Evolutionary conservation across 768 basidiomycete genomes (phyloP), one percentile per base, ranked within the genome.

Genomic region (Boletus eberwhitei): DNA sequence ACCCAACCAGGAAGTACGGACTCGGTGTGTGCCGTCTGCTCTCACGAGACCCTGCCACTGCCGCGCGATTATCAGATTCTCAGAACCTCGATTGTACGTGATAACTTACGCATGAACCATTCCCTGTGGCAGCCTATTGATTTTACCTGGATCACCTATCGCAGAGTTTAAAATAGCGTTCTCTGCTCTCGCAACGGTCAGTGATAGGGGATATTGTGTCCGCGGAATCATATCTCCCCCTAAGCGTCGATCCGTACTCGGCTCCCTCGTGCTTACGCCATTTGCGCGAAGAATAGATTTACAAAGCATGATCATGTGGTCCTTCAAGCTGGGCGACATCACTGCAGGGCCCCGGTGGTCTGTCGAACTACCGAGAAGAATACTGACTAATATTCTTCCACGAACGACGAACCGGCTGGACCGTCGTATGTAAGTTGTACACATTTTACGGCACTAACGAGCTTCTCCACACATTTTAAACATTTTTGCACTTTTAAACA

Each of bases 401-500:
- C 48, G 41, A 54, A 45, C 36, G 52, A 47, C 45, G 42, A 21
- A 32, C 42, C 43, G 52, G 40, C 22, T 49, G 54, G 1, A 9
- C 29, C 29, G 38, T 52, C 34, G 43, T 52, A 50, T 37, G 26
- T 40, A 31, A 48, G 51, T 51, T 53, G 21, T 31, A 41, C 49
- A 49, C 26, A 40, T 46, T 50, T 67, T 67, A 65, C 64, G 64
- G 62, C 63, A 65, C 59, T 13, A 29, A 2, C 8, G 4, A 26
- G 7, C 29, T 29, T 29, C 29, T 29, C 29, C 9, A 31, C 43
- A 40, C 4, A 35, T 52, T 31, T n/a, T 5, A 5, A 38, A 37
- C 16, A 24, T 36, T 45, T 21, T 32, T 42, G 41, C 16, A 31
- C n/a, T 34, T 35, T 12, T n/a, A 21, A 26, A n/a, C 26, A 5